Base-by-base conservation (phyloP, 78 protist species). In the Goniomonas avonlea region DNA sequence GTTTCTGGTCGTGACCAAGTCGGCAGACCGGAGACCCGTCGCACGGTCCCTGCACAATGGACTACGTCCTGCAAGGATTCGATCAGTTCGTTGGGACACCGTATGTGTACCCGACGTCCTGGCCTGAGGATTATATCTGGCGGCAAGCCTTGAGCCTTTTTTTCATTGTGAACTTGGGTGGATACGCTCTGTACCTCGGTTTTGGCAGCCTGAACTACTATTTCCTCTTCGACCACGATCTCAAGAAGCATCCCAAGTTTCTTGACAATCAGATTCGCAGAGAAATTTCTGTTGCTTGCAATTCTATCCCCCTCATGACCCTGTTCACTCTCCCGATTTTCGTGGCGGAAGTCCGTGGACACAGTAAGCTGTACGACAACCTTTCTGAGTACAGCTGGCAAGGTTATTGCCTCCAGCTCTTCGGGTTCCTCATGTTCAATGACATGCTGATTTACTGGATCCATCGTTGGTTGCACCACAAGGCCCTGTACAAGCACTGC, bases 361-460 rank as follows among this genome's bases (percentile, higher is more conserved):
- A 82, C 59, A 29, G 73, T 40, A 0, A 40, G 75, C 82, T 88
- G 25, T 82, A 84, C 83, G 38, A 50, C 48, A 13, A 25, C 56
- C 35, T 75, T 45, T 27, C 21, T 18, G 83, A 47, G 56, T 66
- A 48, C 65, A 83, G 83, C 4, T 4, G 0, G 13, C n/a, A 21
- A 5, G 79, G 65, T 61, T 23, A 71, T 32, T 5, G 29, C 27
- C 9, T 66, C 18, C 25, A 43, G 38, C 41, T 38, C 73, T 0
- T 74, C 27, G 2, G 23, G 47, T 88, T 88, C 73, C n/a, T 91
- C 34, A 0, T 69, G 31, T 85, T 87, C 85, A 86, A 86, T 23
- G 94, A 91, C 78, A 41, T n/a, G 45, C 7, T 73, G 39, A 77
- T 91, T 69, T 91, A 91, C 80, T 91, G 89, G 90, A 73, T 87